phyloP scores from a whole-genome alignment of 1,139 yeast species.

The Debaryomyces singareniensis region DNA sequence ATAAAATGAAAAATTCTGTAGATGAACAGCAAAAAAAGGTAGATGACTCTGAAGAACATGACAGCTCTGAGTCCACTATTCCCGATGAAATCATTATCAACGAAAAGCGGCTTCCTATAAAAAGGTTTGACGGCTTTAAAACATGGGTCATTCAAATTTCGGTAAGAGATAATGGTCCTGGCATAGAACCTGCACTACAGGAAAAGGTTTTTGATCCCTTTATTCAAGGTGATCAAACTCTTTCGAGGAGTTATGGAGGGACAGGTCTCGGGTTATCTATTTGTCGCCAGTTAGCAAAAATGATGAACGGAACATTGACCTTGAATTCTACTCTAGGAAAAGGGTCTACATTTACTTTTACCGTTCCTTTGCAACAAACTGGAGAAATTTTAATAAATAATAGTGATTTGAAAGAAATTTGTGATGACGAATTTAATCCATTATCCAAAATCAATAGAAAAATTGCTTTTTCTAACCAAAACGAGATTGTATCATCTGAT shows the following conservation, averaged over 20 bases:
- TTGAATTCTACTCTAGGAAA: slow-evolving; percentile 63
- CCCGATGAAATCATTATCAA: slow-evolving; percentile 23
- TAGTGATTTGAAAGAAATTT: slow-evolving; percentile 32
- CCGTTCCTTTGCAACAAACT: slow-evolving; percentile 70
- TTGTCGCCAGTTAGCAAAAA: slow-evolving; percentile 81
- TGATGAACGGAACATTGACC: slow-evolving; percentile 82
- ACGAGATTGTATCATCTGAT: slow-evolving; percentile 2
- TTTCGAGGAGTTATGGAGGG: slow-evolving; percentile 89
- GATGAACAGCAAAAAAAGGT: neutral
- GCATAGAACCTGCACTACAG: slow-evolving; percentile 74
- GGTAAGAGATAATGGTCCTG: slow-evolving; percentile 89
- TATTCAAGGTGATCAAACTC: slow-evolving; percentile 93
- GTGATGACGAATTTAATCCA: slow-evolving; percentile 42
- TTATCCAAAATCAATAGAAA: slow-evolving; percentile 28
- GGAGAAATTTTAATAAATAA: slow-evolving; percentile 48
- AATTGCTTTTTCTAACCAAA: slow-evolving; percentile 25
- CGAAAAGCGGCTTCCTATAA: slow-evolving; percentile 28
- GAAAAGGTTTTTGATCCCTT: slow-evolving; percentile 91
- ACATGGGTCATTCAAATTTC: slow-evolving; percentile 65
- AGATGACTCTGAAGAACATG: neutral
- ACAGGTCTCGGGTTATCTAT: slow-evolving; percentile 93
- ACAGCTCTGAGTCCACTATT: slow-evolving; percentile 7
- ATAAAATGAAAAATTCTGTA: neutral
- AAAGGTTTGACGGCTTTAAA: slow-evolving; percentile 33
- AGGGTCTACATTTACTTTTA: slow-evolving; percentile 77